Conservation (phyloP, 441 rosid genomes). For the Cnidoscolus chayamansa region DNA sequence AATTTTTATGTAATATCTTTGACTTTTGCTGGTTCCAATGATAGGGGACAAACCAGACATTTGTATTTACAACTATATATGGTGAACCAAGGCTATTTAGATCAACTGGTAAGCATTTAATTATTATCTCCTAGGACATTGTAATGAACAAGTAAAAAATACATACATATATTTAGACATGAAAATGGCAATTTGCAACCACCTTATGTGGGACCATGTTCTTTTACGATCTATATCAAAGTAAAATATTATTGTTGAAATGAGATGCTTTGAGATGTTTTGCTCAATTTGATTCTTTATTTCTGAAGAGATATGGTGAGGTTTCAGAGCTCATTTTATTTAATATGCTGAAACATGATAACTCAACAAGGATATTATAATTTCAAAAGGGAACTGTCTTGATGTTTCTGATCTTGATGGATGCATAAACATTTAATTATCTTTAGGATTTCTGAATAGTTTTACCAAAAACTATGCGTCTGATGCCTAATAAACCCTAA, state of each 20-base stretch:
- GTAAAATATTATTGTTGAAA: not conserved
- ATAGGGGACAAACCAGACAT: slow-evolving; percentile 80
- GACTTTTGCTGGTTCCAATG: slow-evolving; percentile 17
- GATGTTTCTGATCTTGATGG: slow-evolving; percentile 13
- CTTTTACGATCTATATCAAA: too few relatives aligned
- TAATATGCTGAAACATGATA: not conserved
- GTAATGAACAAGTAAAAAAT: not conserved
- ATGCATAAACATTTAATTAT: not conserved
- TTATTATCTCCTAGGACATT: not conserved
- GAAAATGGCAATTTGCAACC: not conserved
- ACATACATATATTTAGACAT: slow-evolving; percentile 5
- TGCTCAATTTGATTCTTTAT: not conserved
- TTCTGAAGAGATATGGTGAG: not conserved
- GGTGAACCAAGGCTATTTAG: slow-evolving; percentile 94
- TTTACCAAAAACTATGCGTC: not conserved
- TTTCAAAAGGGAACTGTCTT: not conserved
- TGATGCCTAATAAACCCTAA: not conserved
- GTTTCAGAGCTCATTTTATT: not conserved
- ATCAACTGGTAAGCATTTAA: slow-evolving; percentile 65
- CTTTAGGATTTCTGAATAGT: not conserved
- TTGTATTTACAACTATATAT: slow-evolving; percentile 85
- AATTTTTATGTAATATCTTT: slow-evolving; percentile 12
- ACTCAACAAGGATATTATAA: not conserved
- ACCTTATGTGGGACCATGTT: not conserved
- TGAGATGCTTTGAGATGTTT: not conserved